Base-by-base conservation (phyloP, 2,329 filamentous ascomycete species). In the Microthyrium microscopicum region DNA sequence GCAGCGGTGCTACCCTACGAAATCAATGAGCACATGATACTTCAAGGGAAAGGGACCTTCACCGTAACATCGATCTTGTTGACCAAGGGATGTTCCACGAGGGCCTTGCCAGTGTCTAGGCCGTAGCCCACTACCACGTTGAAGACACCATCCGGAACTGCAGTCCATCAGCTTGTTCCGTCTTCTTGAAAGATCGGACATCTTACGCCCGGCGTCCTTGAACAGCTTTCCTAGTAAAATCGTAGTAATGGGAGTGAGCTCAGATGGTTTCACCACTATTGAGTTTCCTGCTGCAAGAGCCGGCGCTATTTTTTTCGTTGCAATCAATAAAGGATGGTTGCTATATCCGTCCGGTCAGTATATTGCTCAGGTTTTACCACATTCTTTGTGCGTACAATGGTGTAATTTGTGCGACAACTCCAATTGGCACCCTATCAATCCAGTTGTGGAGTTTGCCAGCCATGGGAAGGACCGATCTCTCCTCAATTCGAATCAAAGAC, bases 271-370 rank as follows among this genome's bases (percentile, higher is more conserved):
- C 26, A 72, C 37, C 2, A 72, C 63, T 2, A 71, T 54, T 0
- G 65, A 68, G 46, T 72, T 72, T 13, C 68, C 68, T 18, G 59
- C 63, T n/a, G 64, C 66, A 0, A 72, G 52, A 6, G 67, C 67
- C 15, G 80, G 80, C n/a, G 77, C 80, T 2, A 87, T 63, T 46
- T 85, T 83, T 75, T 77, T 79, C 4, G 72, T 73, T 12, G 77
- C 76, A 70, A 85, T 84, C 15, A 66, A 63, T 2, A 87, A 61
- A 2, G 81, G 80, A 43, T 78, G 82, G 51, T 87, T 87, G 76
- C 79, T 33, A n/a, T n/a, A n/a, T n/a, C n/a, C n/a, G n/a, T n/a
- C n/a, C 4, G 20, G 5, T 9, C 8, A 19, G 15, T n/a, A 29
- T 29, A 25, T 25, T 9, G 13, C 9, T 25, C 9, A 25, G 22